Evolutionary conservation across 169 alveolate genomes (phyloP), one percentile per base, ranked within the genome.

Genomic region (Plasmodium yoelii): DNA sequence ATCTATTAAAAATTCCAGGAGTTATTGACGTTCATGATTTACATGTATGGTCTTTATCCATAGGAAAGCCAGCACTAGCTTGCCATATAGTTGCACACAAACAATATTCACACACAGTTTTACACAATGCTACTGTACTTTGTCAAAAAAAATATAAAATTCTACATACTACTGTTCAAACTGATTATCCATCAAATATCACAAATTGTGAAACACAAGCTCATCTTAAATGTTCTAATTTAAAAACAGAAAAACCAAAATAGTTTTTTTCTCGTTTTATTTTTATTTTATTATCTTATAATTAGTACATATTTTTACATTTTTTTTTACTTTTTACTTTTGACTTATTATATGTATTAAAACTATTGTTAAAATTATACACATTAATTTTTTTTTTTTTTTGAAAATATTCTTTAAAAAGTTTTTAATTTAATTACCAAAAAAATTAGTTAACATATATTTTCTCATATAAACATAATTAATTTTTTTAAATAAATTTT

Each of bases 31-130:
- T 98, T 46, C 99, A 98, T 88, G 99, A 97, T 87, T 94, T 98
- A 57, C 99, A 98, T 93, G 97, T 97, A n/a, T 98, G 99, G 99
- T 95, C 98, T 26, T 90, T 98, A 15, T 93, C 98, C 22, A 93
- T 96, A 44, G 99, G 99, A 13, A 95, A 95, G 71, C 97, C 97
- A 13, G 95, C 98, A 22, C 87, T 98, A 70, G 96, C 98, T 65
- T 95, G 97, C 44, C 99, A 98, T 88, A 93, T 98, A n/a, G 96
- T 93, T 59, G 95, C 96, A 63, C 93, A 94, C 34, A 94, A 93
- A 82, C 67, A 67, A 18, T n/a, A 51, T 47, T 5, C 95, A 5
- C 91, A 94, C 39, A 80, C 77, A 15, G 94, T 94, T 47, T 86
- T 94, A 70, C 59, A 94, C 19, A 75, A 88, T 87, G 97, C 98